phyloP scores from a whole-genome alignment of 345 rosid species.

The Melaleuca quinquenervia region DNA sequence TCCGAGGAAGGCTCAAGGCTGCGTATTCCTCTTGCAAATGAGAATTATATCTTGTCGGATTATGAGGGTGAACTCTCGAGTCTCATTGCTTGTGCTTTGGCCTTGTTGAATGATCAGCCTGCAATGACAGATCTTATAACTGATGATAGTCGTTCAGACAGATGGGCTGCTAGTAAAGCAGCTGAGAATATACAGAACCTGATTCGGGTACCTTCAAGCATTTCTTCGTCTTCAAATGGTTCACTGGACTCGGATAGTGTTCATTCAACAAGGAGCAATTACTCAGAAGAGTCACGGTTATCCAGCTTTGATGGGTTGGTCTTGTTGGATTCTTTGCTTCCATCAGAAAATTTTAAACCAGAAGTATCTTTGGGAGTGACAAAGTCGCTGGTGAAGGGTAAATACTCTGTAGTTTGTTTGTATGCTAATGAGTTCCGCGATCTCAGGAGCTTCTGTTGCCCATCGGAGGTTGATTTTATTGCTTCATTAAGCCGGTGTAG shows the following conservation, averaged over 20 bases:
- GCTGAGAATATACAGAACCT: constrained; percentile 14
- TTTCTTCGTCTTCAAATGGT: constrained; percentile 43
- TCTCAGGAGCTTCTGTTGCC: constrained; percentile 55
- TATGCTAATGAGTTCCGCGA: constrained; percentile 71
- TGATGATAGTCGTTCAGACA: constrained; percentile 23
- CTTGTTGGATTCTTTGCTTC: constrained; percentile 47
- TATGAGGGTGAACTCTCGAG: constrained; percentile 90
- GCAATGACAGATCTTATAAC: constrained; percentile 5
- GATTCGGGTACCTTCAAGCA: constrained; percentile 25
- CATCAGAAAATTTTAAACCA: constrained; percentile 32
- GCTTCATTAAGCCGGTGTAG: constrained; percentile 84
- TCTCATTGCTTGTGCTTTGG: constrained; percentile 80
- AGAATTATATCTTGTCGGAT: constrained; percentile 56
- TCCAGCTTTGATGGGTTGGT: constrained; percentile 70
- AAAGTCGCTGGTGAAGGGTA: constrained; percentile 60
- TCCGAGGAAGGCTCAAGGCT: constrained; percentile 70
- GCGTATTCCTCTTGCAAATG: constrained; percentile 49
- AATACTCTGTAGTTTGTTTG: constrained; percentile 65
- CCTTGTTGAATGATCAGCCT: constrained; percentile 33
- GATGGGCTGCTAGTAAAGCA: constrained; percentile 10
- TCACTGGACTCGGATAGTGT: constrained; percentile 45
- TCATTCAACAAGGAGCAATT: constrained; percentile 17
- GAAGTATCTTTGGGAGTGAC: constrained; percentile 57
- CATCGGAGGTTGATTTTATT: constrained; percentile 73
- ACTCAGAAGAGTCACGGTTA: constrained; percentile 45